phyloP scores from a whole-genome alignment of 1,284 basidiomycete species.

The Tranzscheliella williamsii region DNA sequence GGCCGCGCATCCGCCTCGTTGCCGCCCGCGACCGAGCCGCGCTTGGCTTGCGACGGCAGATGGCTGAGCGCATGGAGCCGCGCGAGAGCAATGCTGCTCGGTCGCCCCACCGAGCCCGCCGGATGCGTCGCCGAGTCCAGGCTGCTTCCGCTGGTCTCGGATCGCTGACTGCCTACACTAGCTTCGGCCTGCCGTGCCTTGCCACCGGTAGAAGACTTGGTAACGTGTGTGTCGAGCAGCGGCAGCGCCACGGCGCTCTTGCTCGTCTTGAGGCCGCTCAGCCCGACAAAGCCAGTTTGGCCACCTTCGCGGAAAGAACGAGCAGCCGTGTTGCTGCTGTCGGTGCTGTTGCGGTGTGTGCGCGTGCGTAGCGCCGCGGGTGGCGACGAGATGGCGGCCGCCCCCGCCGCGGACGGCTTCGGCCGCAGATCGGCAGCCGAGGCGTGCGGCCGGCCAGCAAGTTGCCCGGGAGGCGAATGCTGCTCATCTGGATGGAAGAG shows the following conservation, averaged over 20 bases:
- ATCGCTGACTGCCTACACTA: slow-evolving; percentile 13
- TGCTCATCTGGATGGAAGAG: slow-evolving; percentile 56
- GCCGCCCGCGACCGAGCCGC: slow-evolving; percentile 12
- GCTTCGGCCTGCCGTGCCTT: slow-evolving; percentile 24
- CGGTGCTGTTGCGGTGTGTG: slow-evolving; percentile 25
- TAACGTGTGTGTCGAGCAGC: slow-evolving; percentile 64
- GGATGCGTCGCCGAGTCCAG: slow-evolving; percentile 18
- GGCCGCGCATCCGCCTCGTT: slow-evolving; percentile 1
- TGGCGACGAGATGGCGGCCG: slow-evolving; percentile 20
- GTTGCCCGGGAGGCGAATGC: slow-evolving; percentile 48
- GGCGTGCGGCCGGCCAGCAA: slow-evolving; percentile 47
- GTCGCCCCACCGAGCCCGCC: slow-evolving; percentile 14
- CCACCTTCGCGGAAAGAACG: slow-evolving; percentile 24
- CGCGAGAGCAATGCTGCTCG: slow-evolving; percentile 35
- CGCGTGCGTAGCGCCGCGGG: slow-evolving; percentile 15
- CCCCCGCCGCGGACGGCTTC: slow-evolving; percentile 1
- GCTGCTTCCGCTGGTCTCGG: slow-evolving; percentile 26
- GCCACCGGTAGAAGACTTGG: slow-evolving; percentile 60
- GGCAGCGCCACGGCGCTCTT: slow-evolving; percentile 71
- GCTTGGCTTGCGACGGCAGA: slow-evolving; percentile 35
- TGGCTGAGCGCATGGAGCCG: slow-evolving; percentile 29
- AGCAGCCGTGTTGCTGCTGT: slow-evolving; percentile 16
- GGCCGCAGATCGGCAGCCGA: slow-evolving; percentile 45
- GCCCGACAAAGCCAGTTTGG: slow-evolving; percentile 12
- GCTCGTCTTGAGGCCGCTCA: slow-evolving; percentile 64